Percentiles rank a stretch among this genome's conserved stretches.
Conservation (phyloP, 805 yeast genomes). For the Saccharomycopsis sp. region DNA sequence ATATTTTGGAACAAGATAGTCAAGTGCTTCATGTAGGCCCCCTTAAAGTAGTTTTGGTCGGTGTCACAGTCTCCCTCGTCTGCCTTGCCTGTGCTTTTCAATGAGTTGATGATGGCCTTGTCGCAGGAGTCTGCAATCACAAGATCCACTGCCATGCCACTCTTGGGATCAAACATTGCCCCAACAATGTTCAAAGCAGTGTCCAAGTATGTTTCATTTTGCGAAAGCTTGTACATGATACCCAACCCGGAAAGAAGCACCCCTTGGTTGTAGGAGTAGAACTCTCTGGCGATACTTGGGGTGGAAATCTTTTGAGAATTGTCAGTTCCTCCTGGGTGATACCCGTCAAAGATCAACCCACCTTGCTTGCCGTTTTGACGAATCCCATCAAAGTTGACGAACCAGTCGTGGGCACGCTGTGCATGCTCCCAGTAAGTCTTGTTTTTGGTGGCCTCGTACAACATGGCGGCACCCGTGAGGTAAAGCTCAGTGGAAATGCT, state of each 20-base stretch:
- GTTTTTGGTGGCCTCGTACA: background rate
- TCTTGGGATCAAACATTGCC: background rate
- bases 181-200: background rate
- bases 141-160: background rate
- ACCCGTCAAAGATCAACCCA: conserved; percentile 2
- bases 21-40: conserved; percentile 4
- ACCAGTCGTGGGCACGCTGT: background rate
- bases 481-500: conserved; percentile 4
- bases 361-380: background rate
- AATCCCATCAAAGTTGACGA: background rate
- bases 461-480: conserved; percentile 1
- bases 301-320: background rate
- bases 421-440: background rate
- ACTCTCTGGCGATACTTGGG: background rate
- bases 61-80: background rate
- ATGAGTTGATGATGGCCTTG: background rate
- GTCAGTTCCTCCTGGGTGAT: conserved; percentile 2
- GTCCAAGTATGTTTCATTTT: background rate
- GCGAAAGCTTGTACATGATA: background rate
- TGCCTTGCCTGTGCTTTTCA: background rate
- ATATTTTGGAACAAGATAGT: conserved; percentile 2
- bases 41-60: background rate
- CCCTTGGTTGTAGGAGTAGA: conserved; percentile 4
- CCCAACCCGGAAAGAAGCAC: conserved; percentile 2
- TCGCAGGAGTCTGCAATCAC: conserved; percentile 3